Evolutionary conservation across 345 rosid genomes (phyloP), one percentile per base, ranked within the genome.

Genomic region (Triadica sebifera): DNA sequence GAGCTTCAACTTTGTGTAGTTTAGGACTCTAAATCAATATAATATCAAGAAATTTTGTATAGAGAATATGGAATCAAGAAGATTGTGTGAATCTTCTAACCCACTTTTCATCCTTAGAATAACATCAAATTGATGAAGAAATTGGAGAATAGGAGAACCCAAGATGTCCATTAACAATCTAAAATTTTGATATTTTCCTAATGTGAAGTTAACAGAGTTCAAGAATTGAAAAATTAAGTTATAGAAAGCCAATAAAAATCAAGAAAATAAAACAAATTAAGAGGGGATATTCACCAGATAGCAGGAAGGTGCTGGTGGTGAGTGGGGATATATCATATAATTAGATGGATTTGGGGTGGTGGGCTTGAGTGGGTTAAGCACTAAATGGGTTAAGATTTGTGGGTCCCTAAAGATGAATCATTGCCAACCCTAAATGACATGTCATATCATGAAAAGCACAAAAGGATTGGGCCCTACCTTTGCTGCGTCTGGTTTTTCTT

Each of bases 321-420:
- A 29, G 34, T 29, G 34, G 34, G 34, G 34, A 29, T 29, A 29
- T 29, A 29, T 29, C 34, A 29, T 29, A 29, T 29, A 29, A 29
- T 29, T 29, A 29, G 34, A 29, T 1, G 34, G 34, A 29, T 29
- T 29, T 29, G 34, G 34, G 34, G 34, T 29, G 57, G 20, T 71
- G 75, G 81, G 80, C 50, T 11, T 78, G 56, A 81, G 88, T 86
- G 89, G 87, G 79, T 67, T 84, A 55, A 61, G 50, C 84, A 84
- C 81, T 89, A 81, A 70, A 5, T 78, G 47, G 0, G 75, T 75
- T 82, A 65, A 59, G 61, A 77, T 71, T 45, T 72, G 84, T 78
- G 90, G 84, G 80, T 67, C 88, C 77, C 25, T 0, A 13, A 12
- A 7, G 53, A 53, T 80, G 84, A 77, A 80, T 84, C 82, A 86